Evolutionary conservation across 169 alveolate genomes (phyloP), one percentile per base, ranked within the genome.

Genomic region (Babesia ovata): DNA sequence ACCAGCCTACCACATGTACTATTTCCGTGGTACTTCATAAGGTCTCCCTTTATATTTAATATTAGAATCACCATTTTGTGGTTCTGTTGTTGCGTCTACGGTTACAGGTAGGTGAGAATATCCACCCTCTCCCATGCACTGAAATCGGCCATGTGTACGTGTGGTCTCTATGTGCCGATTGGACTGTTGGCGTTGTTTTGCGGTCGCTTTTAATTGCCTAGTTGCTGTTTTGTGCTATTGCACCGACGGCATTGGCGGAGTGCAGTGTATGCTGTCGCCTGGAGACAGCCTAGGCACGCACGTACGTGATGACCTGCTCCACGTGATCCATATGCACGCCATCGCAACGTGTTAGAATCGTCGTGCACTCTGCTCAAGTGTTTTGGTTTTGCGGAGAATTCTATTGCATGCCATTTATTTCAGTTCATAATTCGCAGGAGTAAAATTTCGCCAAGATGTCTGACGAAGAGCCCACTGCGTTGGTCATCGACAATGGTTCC

Each of bases 401-500:
- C 39, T 33, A 33, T 33, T 33, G 39, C 39, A 33, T 33, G 39
- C 39, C 39, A 33, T 33, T 33, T 57, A 4, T 4, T 19, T 57
- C 17, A 56, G 22, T 56, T 33, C 36, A 59, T 21, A 22, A 17
- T 61, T 7, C 70, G 21, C 50, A 36, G 54, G 22, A 61, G 8
- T 48, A 48, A 10, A 22, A 28, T 9, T 36, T 54, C 17, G 33
- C 9, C 46, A 87, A 90, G 72, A 92, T 92, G 96, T 92, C 96
- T 63, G 96, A 90, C 85, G 97, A 94, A 67, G 97, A 95, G 79
- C 86, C 92, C 59, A 94, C 93, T 70, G 98, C 99, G 52, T 89
- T 97, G 85, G 99, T 97, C 69, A 95, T 97, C 79, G 99, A 97
- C 92, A 97, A 97, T 83, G 99, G 99, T 56, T 96, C 99, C 88